These are phyloP conservation scores for Phialophora verrucosa DNA, from an alignment of 2,329 filamentous ascomycete genomes.

Conservation along the genomic window DNA sequence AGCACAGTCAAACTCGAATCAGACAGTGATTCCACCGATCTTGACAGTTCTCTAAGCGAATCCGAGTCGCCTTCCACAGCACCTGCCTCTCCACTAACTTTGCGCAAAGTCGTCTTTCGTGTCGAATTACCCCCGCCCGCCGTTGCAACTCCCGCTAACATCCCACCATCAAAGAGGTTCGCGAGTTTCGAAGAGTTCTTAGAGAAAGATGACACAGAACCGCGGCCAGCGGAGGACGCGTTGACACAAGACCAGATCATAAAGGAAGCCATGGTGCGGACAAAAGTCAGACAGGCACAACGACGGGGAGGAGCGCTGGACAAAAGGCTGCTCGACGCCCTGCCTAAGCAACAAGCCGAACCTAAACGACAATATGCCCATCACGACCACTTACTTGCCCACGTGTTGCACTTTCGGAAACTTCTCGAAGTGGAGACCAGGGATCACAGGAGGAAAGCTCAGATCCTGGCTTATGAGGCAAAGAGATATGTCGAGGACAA, in stretches of 20 bases:
- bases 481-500: slow-evolving; percentile 68
- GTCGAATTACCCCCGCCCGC: slow-evolving; percentile 58
- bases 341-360: slow-evolving; percentile 74
- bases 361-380: slow-evolving; percentile 83
- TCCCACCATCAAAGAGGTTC: slow-evolving; percentile 53
- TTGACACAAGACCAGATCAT: slow-evolving; percentile 65
- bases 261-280: slow-evolving; percentile 72
- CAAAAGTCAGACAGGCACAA: slow-evolving; percentile 73
- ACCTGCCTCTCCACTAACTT: slow-evolving; percentile 28
- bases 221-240: slow-evolving; percentile 51
- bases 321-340: slow-evolving; percentile 46
- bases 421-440: slow-evolving; percentile 79
- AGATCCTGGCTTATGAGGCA: slow-evolving; percentile 38
- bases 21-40: slow-evolving; percentile 24
- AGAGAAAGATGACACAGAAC: slow-evolving; percentile 54
- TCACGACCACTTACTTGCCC: slow-evolving; percentile 80
- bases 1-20: slow-evolving; percentile 21
- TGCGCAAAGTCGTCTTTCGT: slow-evolving; percentile 53
- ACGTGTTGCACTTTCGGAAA: slow-evolving; percentile 78
- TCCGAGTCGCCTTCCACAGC: slow-evolving; percentile 7
- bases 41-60: slow-evolving; percentile 12
- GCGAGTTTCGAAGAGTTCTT: slow-evolving; percentile 69
- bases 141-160: slow-evolving; percentile 59
- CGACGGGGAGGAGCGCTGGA: slow-evolving; percentile 76
- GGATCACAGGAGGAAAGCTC: slow-evolving; percentile 56